Conservation (phyloP, 768 basidiomycete genomes). For the Suillus alpinus region DNA sequence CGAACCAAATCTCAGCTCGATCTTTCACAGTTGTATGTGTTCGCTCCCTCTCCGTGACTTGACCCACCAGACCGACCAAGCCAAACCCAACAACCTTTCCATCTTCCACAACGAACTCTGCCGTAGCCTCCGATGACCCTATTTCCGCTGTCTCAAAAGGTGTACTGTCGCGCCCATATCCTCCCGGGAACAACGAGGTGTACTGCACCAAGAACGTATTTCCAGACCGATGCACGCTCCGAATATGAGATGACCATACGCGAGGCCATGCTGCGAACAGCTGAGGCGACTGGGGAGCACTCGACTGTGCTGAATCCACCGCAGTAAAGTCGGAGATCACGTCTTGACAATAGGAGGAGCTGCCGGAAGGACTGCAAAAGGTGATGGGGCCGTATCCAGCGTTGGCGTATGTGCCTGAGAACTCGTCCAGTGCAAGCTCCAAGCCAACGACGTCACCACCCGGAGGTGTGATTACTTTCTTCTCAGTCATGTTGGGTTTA, state of each 20-base stretch:
- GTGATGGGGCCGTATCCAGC: slow-evolving; percentile 37
- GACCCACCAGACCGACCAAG: slow-evolving; percentile 13
- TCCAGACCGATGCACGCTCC: slow-evolving; percentile 20
- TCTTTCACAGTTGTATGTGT: slow-evolving; percentile 20
- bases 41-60: slow-evolving; percentile 21
- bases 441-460: not conserved
- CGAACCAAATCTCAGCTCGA: slow-evolving; percentile 32
- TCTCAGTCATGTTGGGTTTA: not conserved
- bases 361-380: slow-evolving; percentile 31
- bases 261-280: slow-evolving; percentile 33
- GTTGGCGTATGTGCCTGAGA: slow-evolving; percentile 36
- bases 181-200: slow-evolving; percentile 32
- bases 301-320: slow-evolving; percentile 17
- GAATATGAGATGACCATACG: slow-evolving; percentile 37
- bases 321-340: slow-evolving; percentile 28
- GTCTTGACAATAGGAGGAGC: slow-evolving; percentile 19
- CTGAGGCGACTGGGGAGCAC: slow-evolving; percentile 4
- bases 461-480: not conserved
- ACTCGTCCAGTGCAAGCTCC: slow-evolving; percentile 19
- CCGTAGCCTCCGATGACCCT: slow-evolving; percentile 3
- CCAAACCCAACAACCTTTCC: slow-evolving; percentile 31
- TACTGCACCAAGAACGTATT: slow-evolving; percentile 18
- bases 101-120: slow-evolving; percentile 24
- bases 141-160: slow-evolving; percentile 27
- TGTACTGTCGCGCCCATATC: slow-evolving; percentile 35